Conservation (phyloP, 2,329 filamentous ascomycete genomes). For the Endocalyx cinctus region DNA sequence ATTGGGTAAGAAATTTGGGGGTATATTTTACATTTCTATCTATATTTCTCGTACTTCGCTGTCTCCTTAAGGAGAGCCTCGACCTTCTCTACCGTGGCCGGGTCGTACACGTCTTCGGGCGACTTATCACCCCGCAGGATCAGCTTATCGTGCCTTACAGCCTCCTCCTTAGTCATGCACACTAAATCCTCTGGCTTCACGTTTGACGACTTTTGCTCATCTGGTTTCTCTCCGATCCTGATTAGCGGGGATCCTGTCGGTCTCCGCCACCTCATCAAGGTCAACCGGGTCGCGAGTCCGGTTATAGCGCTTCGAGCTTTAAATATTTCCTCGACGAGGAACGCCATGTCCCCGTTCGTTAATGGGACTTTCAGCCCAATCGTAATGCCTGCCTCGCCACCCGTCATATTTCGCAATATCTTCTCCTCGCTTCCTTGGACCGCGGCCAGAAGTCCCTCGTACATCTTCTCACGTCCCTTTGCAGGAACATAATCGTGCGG, state of each 20-base stretch:
- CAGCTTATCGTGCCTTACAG: slow-evolving; percentile 67
- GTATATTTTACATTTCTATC: slow-evolving; percentile 19
- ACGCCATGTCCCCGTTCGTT: slow-evolving; percentile 76
- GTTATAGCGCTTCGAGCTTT: slow-evolving; percentile 78
- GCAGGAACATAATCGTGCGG: slow-evolving; percentile 77
- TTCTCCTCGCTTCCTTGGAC: slow-evolving; percentile 79
- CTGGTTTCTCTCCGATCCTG: slow-evolving; percentile 57
- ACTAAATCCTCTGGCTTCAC: slow-evolving; percentile 37
- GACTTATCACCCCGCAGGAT: slow-evolving; percentile 66
- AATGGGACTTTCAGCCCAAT: slow-evolving; percentile 76
- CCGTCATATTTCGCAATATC: slow-evolving; percentile 51
- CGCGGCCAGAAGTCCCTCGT: slow-evolving; percentile 73
- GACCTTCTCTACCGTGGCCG: slow-evolving; percentile 61
- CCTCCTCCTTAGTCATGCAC: slow-evolving; percentile 31
- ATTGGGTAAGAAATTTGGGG: no score
- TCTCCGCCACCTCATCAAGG: slow-evolving; percentile 74
- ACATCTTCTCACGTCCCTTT: slow-evolving; percentile 86
- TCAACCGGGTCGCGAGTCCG: slow-evolving; percentile 72
- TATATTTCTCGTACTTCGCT: slow-evolving; percentile 51
- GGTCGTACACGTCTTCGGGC: slow-evolving; percentile 70
- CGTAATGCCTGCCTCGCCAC: slow-evolving; percentile 42
- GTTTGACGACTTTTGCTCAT: slow-evolving; percentile 74
- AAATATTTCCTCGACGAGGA: slow-evolving; percentile 85
- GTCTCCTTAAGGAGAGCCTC: slow-evolving; percentile 65
- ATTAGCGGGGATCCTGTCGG: slow-evolving; percentile 56